Evolutionary conservation across 139 green algal species (phyloP).

Genomic region (Coelastrella sp.): DNA sequence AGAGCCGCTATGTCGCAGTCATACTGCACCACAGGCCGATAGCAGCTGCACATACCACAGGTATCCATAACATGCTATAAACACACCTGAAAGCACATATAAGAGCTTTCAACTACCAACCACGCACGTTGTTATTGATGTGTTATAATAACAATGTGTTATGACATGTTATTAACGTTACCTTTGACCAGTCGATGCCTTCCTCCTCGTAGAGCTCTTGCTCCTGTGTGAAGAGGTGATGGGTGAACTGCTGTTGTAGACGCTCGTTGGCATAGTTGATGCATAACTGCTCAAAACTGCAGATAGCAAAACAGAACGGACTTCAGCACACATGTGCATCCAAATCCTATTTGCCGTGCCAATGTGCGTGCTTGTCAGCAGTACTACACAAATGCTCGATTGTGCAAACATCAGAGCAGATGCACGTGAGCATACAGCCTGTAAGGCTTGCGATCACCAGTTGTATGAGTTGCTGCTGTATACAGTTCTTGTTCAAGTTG

Average conservation of each 20-base stretch:
- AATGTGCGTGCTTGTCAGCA: no score
- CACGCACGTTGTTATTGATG: neutral
- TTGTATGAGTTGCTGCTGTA: no score
- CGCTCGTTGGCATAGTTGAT: constrained; percentile 99
- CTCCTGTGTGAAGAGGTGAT: constrained; percentile 93
- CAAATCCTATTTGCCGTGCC: neutral
- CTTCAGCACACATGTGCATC: neutral
- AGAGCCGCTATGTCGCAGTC: no score
- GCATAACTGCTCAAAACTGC: constrained; percentile 97
- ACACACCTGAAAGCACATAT: neutral
- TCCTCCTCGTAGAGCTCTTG: constrained; percentile 96
- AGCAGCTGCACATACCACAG: no score
- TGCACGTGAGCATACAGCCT: no score
- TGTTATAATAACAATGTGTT: no score
- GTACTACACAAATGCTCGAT: neutral
- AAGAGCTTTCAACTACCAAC: neutral
- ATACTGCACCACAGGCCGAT: no score
- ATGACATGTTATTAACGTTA: neutral
- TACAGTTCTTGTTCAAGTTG: no score
- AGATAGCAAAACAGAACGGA: neutral
- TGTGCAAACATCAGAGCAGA: no score
- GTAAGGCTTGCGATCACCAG: no score
- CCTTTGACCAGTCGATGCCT: constrained; percentile 97
- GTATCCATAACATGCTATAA: no score
- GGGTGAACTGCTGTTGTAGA: constrained; percentile 99